These are phyloP conservation scores for Macaranga tanarius DNA, from an alignment of 441 rosid genomes.

Conservation along the genomic window DNA sequence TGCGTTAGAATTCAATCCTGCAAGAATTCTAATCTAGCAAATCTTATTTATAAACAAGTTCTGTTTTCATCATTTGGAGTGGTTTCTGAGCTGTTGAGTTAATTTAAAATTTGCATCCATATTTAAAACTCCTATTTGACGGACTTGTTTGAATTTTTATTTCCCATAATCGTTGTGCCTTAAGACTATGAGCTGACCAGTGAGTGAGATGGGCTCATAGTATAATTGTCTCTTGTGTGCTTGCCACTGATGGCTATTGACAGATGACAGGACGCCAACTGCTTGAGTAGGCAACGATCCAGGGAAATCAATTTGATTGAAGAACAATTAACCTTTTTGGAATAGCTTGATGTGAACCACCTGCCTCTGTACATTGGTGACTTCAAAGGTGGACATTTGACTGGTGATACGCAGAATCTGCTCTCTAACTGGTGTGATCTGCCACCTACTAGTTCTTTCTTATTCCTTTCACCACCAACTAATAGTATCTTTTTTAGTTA, in stretches of 20 bases:
- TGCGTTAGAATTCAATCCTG: not conserved
- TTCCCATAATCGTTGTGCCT: not conserved
- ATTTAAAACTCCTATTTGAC: too few species aligned
- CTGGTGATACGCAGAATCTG: conserved; percentile 28
- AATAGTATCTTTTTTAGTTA: not conserved
- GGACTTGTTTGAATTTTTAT: not conserved
- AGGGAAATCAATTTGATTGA: conserved; percentile 26
- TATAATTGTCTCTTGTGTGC: not conserved
- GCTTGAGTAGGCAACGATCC: conserved; percentile 28
- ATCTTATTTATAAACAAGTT: not conserved
- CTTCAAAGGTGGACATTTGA: conserved; percentile 36
- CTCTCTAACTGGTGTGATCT: conserved; percentile 37
- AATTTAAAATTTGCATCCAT: not conserved
- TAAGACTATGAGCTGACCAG: not conserved
- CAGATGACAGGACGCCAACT: conserved; percentile 38
- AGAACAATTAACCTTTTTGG: conserved; percentile 18
- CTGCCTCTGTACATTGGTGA: conserved; percentile 40
- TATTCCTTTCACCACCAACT: not conserved
- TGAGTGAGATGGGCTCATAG: not conserved
- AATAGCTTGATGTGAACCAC: conserved; percentile 20
- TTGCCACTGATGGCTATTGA: conserved; percentile 18
- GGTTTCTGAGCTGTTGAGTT: not conserved
- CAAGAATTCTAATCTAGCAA: not conserved
- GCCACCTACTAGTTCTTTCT: conserved; percentile 13
- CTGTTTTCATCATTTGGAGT: not conserved